Evolutionary conservation across 352 stramenopile genomes (phyloP).

Genomic region (Thalassiosira livingstoniorum): DNA sequence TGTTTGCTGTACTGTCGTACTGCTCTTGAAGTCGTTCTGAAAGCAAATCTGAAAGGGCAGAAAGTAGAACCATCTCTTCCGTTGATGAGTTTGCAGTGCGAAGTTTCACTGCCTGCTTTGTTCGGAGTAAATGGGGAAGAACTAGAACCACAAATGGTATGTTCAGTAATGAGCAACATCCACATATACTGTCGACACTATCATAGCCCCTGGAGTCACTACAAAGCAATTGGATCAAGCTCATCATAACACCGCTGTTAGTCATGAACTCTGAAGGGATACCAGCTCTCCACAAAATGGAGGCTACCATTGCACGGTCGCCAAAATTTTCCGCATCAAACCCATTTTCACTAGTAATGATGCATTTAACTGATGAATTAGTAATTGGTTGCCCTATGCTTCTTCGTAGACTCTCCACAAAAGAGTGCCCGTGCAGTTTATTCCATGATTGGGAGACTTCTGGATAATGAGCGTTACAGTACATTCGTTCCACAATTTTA

Average conservation of each 20-base stretch:
- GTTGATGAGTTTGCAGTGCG: conserved; percentile 47
- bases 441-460: conserved; percentile 3
- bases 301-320: conserved; percentile 69
- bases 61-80: conserved; percentile 56
- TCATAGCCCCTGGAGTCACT: conserved; percentile 7
- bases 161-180: conserved; percentile 48
- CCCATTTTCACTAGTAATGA: conserved; percentile 71
- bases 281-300: conserved; percentile 68
- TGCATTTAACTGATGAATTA: conserved; percentile 52
- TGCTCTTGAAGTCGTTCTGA: conserved; percentile 30
- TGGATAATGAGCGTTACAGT: conserved; percentile 55
- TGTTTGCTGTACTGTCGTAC: conserved; percentile 26
- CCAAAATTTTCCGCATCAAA: conserved; percentile 58
- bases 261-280: conserved; percentile 79
- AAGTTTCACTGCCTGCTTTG: conserved; percentile 75
- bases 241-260: conserved; percentile 78
- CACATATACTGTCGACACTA: conserved; percentile 56
- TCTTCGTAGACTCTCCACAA: conserved; percentile 64
- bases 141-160: conserved; percentile 84
- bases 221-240: conserved; percentile 56
- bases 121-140: conserved; percentile 73
- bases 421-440: conserved; percentile 37
- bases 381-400: conserved; percentile 71
- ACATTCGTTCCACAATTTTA: conserved; percentile 77
- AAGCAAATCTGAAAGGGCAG: conserved; percentile 39